Evolutionary conservation across 495 filamentous ascomycete species (phyloP).

Genomic region (Penicillium crystallinum): DNA sequence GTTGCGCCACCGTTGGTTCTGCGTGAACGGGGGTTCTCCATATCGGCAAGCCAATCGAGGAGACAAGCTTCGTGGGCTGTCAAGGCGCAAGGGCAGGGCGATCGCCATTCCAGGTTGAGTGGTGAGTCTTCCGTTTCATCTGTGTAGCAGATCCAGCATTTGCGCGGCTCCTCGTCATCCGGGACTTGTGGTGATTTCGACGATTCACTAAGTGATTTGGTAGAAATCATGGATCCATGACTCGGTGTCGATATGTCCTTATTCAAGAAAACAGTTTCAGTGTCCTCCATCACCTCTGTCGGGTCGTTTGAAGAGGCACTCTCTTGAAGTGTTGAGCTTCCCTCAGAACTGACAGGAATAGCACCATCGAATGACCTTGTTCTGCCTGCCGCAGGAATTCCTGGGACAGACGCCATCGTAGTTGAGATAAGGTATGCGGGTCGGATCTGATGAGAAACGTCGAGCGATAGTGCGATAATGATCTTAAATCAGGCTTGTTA

Average conservation of each 20-base stretch:
- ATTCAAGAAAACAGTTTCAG: conserved; percentile 42
- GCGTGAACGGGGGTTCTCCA: conserved; percentile 58
- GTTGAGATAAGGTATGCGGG: not conserved
- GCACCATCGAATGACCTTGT: conserved; percentile 28
- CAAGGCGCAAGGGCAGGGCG: conserved; percentile 82
- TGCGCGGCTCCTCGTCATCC: conserved; percentile 47
- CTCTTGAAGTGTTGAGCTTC: conserved; percentile 8
- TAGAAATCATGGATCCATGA: conserved; percentile 8
- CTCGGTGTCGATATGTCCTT: conserved; percentile 22
- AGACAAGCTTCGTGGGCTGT: conserved; percentile 89
- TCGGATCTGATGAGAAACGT: not conserved
- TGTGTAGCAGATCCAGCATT: conserved; percentile 91
- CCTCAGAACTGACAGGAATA: conserved; percentile 20
- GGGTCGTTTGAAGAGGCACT: conserved; percentile 11
- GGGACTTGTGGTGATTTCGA: conserved; percentile 11
- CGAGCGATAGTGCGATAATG: not conserved
- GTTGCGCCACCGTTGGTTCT: conserved; percentile 48
- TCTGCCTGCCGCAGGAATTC: conserved; percentile 28
- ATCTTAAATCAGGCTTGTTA: not conserved
- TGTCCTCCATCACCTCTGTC: conserved; percentile 27
- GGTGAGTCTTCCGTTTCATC: conserved; percentile 73
- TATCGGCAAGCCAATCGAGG: conserved; percentile 82
- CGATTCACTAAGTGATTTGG: conserved; percentile 14
- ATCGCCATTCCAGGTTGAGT: conserved; percentile 69
- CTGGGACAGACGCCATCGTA: conserved; percentile 38